Evolutionary conservation across 208 protist genomes (phyloP).

Genomic region (Naegleria gruberi): DNA sequence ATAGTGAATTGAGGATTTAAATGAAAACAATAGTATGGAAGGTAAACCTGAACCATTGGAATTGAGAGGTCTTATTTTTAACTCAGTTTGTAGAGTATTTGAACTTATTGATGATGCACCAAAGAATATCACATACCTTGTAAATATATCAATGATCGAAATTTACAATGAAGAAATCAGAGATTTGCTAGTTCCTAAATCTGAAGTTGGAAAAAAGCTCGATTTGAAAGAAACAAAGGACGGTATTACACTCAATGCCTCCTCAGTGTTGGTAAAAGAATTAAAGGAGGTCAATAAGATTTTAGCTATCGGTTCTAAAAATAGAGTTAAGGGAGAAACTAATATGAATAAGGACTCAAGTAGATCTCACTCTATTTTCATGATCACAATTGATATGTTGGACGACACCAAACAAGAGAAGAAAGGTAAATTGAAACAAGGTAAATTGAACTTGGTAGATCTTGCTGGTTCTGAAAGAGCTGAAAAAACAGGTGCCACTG

Average conservation of each 20-base stretch:
- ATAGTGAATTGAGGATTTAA: not conserved
- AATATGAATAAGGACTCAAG: constrained; percentile 45
- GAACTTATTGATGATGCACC: not conserved
- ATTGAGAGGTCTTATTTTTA: constrained; percentile 31
- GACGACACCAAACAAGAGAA: constrained; percentile 10
- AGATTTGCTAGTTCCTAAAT: constrained; percentile 72
- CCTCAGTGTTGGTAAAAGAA: constrained; percentile 51
- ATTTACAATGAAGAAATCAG: constrained; percentile 64
- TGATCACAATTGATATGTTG: constrained; percentile 41
- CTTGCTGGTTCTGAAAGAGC: constrained; percentile 20
- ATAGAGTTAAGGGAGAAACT: constrained; percentile 31
- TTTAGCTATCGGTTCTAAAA: constrained; percentile 46
- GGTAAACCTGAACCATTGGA: constrained; percentile 21
- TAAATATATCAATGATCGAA: constrained; percentile 35
- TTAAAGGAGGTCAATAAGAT: constrained; percentile 58
- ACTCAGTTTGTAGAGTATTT: constrained; percentile 31
- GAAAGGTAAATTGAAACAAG: constrained; percentile 8
- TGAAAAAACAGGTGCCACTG: constrained; percentile 16
- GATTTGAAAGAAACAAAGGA: constrained; percentile 58
- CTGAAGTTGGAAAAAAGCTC: constrained; percentile 41
- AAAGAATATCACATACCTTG: not conserved
- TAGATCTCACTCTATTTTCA: constrained; percentile 50
- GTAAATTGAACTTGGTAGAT: constrained; percentile 24
- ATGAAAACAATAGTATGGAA: not conserved
- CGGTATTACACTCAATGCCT: constrained; percentile 63